phyloP scores from a whole-genome alignment of 805 yeast genomes.

The Soucietia sequanensis region DNA sequence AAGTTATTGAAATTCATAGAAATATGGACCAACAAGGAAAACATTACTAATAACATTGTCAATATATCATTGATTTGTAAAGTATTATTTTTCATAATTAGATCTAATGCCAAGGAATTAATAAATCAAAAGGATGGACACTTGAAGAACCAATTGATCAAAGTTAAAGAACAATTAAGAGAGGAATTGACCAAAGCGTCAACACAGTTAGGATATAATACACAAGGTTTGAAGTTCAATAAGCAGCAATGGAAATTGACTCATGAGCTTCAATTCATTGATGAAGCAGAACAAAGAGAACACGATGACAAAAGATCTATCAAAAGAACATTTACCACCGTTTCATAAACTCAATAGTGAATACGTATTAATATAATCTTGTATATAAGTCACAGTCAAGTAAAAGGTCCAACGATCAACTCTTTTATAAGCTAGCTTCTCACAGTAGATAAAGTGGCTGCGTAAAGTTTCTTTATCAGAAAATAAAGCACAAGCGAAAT shows the following conservation, averaged over 20 bases:
- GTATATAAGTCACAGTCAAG: no score
- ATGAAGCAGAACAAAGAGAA: slow-evolving; percentile 56
- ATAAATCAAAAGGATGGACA: slow-evolving; percentile 63
- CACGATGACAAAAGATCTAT: slow-evolving; percentile 55
- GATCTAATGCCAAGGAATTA: slow-evolving; percentile 76
- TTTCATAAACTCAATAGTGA: no score
- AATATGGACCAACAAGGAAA: slow-evolving; percentile 59
- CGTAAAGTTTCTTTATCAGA: no score
- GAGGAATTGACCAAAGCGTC: slow-evolving; percentile 49
- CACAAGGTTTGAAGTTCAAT: slow-evolving; percentile 75
- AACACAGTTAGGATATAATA: slow-evolving; percentile 73
- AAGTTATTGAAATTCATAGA: slow-evolving; percentile 71
- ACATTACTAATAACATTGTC: slow-evolving; percentile 41
- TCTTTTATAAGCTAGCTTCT: no score
- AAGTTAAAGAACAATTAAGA: slow-evolving; percentile 64
- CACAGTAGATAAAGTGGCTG: no score
- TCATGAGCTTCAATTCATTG: slow-evolving; percentile 74
- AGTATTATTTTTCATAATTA: slow-evolving; percentile 70
- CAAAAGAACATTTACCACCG: slow-evolving; percentile 73
- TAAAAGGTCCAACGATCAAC: no score
- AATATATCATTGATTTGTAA: slow-evolving; percentile 68
- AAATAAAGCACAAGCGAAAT: no score
- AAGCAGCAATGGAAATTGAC: slow-evolving; percentile 75
- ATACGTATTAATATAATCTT: no score
- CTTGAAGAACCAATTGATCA: slow-evolving; percentile 62